Evolutionary conservation across 441 rosid species (phyloP), one percentile per base, ranked within the genome.

Genomic region (Adansonia rubrostipa): DNA sequence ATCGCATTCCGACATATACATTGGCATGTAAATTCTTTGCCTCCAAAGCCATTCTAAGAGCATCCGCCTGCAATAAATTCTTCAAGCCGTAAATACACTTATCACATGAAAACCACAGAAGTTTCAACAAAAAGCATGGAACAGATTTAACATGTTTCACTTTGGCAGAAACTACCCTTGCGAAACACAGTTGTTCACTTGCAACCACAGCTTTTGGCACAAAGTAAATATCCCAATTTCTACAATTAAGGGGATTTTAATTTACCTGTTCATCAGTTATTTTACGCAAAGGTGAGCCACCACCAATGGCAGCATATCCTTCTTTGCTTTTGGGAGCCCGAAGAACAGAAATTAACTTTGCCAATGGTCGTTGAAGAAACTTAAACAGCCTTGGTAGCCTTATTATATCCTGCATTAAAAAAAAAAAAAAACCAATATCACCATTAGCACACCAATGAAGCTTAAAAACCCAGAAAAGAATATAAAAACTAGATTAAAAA

Each of bases 251-350:
- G 64, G 11, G 11, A 11, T 53, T 53, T 14, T 28, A 8, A 13
- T 63, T 78, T 78, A 89, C 99, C 92, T 92, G 96, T 85, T 94
- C 98, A 83, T 92, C 90, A 3, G 98, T 96, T 70, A 94, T 93
- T 79, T 88, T 93, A 77, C 98, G 94, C 87, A 92, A 58, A 68
- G 98, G 99, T 54, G 98, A 96, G 66, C 98, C 98, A 24, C 99
- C 99, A 68, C 99, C 98, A 71, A 96, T 96, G 57, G 97, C 86
- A 84, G 99, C 98, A 87, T 96, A 96, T 51, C 97, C 99, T 87
- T 94, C 97, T 89, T 85, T 96, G 42, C 97, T 93, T 83, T 93
- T 94, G 2, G 98, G 95, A 28, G 99, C 98, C 11, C 98, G 92
- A 15, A 91, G 82, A 9, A 91, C 87, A 79, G 98, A 94, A 74